Base-by-base conservation (phyloP, 495 filamentous ascomycete genomes). In the Massariosphaeria phaeospora region DNA sequence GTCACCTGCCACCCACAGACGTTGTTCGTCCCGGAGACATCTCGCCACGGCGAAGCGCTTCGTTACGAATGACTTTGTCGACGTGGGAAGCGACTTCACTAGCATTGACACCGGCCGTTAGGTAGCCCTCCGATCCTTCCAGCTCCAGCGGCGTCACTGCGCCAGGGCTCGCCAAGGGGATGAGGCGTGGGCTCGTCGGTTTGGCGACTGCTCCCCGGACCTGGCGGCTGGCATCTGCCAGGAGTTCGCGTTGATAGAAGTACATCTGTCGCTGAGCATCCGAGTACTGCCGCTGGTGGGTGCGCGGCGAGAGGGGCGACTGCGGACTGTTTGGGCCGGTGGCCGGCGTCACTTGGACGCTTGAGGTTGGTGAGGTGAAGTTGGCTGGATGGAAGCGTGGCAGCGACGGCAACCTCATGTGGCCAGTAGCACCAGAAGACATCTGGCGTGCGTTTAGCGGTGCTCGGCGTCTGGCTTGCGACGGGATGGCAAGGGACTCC, bases 21-120 rank as follows among this genome's bases (percentile, higher is more conserved):
- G 52, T 59, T 43, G 61, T 15, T 12, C 31, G 30, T 68, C 9
- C 83, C 78, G 58, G 84, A 83, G 50, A 76, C 67, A 20, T 65
- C 52, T 52, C 65, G 41, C 54, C 76, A 73, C 50, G 70, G 59
- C 59, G 55, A 35, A 26, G 41, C 15, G 64, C 63, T 44, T 71
- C 68, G 24, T 69, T 61, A 8, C 57, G 55, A 47, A 71, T 69
- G 36, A 71, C 52, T 48, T 60, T 66, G 52, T 71, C 69, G 43
- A 71, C 59, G 15, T 47, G 51, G 57, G 51, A 39, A 6, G 50
- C 44, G 35, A 55, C 50, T 8, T 63, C 61, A 23, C 35, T 36
- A 15, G 55, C 27, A 26, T 43, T 51, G 24, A 51, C 42, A 8
- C 63, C 65, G 9, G 62, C 57, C 5, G 62, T 59, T 20, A 69